Conservation (phyloP, 352 stramenopile genomes). For the Phytophthora agathidicida region DNA sequence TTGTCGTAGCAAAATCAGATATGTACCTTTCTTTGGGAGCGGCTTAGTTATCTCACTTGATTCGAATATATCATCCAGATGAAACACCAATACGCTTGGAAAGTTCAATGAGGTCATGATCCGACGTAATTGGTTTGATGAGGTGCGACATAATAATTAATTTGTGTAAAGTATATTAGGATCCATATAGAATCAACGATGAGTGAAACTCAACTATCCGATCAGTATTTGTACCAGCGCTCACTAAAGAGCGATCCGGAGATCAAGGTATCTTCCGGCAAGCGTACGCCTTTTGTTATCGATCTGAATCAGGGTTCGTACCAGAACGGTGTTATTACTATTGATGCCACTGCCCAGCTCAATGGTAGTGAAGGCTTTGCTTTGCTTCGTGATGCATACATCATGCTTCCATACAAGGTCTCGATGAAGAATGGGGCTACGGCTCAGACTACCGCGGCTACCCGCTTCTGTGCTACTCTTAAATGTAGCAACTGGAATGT, state of each 20-base stretch:
- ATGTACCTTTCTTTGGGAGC: slow-evolving; percentile 5
- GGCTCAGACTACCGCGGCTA: not conserved
- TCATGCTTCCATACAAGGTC: slow-evolving; percentile 11
- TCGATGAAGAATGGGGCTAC: slow-evolving; percentile 20
- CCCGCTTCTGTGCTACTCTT: not conserved
- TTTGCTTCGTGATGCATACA: slow-evolving; percentile 2
- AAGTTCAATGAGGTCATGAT: slow-evolving; percentile 16
- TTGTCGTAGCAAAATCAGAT: slow-evolving; percentile 9
- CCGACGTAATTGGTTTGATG: slow-evolving; percentile 1
- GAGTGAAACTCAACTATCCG: slow-evolving; percentile 16
- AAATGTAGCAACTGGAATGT: slow-evolving; percentile 19
- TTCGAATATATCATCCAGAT: slow-evolving; percentile 14
- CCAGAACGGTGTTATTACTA: slow-evolving; percentile 15
- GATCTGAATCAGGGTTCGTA: slow-evolving; percentile 10
- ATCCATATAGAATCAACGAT: slow-evolving; percentile 12
- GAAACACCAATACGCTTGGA: not conserved
- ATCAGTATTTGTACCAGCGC: slow-evolving; percentile 13
- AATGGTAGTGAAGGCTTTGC: slow-evolving; percentile 9
- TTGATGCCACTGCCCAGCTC: slow-evolving; percentile 10
- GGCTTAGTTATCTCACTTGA: slow-evolving; percentile 14
- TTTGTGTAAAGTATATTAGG: slow-evolving; percentile 7
- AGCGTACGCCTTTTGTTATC: slow-evolving; percentile 1
- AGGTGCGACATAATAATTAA: slow-evolving; percentile 7
- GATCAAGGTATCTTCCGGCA: not conserved
- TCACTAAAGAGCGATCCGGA: too few species aligned